Evolutionary conservation across 192 early-diverging fungal species (phyloP).

Genomic region (Bifiguratus adelaidae): DNA sequence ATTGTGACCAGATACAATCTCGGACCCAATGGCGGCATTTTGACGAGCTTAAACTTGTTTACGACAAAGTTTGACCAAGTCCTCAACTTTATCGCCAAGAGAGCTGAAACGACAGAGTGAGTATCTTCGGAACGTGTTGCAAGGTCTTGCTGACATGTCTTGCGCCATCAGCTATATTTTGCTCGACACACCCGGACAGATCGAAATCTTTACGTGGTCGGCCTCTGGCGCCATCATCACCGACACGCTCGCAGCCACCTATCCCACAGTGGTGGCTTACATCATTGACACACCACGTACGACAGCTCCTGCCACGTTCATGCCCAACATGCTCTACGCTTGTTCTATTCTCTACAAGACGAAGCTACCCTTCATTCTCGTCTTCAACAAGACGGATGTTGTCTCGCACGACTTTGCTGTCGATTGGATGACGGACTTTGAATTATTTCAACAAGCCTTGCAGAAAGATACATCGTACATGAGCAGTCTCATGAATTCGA

Average conservation of each 20-base stretch:
- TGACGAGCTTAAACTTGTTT: conserved; percentile 92
- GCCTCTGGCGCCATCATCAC: conserved; percentile 95
- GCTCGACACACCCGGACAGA: conserved; percentile 95
- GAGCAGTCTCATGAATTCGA: conserved; percentile 86
- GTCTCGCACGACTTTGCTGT: conserved; percentile 82
- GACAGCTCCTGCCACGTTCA: conserved; percentile 87
- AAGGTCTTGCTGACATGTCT: neutral
- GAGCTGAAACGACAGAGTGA: conserved; percentile 60
- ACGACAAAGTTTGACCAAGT: conserved; percentile 99
- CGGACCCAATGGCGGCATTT: conserved; percentile 94
- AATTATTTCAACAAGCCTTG: conserved; percentile 83
- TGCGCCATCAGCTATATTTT: conserved; percentile 64
- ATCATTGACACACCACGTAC: conserved; percentile 95
- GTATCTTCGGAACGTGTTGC: neutral
- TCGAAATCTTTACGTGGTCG: conserved; percentile 99
- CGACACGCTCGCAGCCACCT: conserved; percentile 80
- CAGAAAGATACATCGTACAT: conserved; percentile 80
- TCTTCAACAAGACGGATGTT: conserved; percentile 96
- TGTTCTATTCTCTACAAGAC: conserved; percentile 96
- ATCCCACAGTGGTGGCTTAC: conserved; percentile 87
- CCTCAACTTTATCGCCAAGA: conserved; percentile 73
- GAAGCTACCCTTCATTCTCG: conserved; percentile 87
- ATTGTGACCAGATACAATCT: conserved; percentile 62
- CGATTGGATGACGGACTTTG: conserved; percentile 97
- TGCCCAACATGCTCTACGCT: conserved; percentile 99